Evolutionary conservation across 106 monocot genomes (phyloP).

Genomic region (Dendrobium huoshanense): DNA sequence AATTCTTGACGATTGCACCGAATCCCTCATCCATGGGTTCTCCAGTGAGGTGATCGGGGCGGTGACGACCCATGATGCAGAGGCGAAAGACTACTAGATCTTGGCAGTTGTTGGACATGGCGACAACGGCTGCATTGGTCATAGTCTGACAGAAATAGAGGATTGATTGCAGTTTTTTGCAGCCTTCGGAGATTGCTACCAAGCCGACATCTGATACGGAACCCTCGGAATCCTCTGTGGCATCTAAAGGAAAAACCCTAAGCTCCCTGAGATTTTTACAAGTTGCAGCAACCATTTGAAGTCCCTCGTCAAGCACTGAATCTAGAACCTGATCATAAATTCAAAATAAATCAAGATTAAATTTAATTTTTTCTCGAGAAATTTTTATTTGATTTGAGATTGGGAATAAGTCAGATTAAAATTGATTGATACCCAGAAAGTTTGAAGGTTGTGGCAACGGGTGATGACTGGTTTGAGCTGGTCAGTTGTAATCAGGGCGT

Average conservation of each 20-base stretch:
- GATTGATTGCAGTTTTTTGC: conserved; percentile 66
- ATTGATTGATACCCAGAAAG: conserved; percentile 46
- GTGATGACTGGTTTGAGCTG: conserved; percentile 41
- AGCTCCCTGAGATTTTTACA: conserved; percentile 53
- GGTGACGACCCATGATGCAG: conserved; percentile 76
- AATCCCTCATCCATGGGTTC: conserved; percentile 88
- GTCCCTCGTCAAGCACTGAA: conserved; percentile 28
- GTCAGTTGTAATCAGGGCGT: conserved; percentile 33
- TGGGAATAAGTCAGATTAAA: background rate
- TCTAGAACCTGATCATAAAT: conserved; percentile 25
- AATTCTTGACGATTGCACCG: conserved; percentile 80
- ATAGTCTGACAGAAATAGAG: conserved; percentile 83
- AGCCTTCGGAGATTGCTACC: conserved; percentile 68
- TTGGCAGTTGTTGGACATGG: conserved; percentile 76
- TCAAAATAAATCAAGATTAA: background rate
- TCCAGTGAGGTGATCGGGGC: conserved; percentile 53
- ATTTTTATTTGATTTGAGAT: background rate
- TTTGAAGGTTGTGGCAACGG: conserved; percentile 61
- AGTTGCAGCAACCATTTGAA: conserved; percentile 38
- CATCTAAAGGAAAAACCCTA: conserved; percentile 39
- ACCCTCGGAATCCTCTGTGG: conserved; percentile 45
- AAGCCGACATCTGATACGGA: conserved; percentile 66
- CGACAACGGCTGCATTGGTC: conserved; percentile 68
- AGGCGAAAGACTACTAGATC: conserved; percentile 73
- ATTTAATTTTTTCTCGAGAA: background rate